Conservation (phyloP, 257 asterid genomes). For the Paraleonurus japonicus region DNA sequence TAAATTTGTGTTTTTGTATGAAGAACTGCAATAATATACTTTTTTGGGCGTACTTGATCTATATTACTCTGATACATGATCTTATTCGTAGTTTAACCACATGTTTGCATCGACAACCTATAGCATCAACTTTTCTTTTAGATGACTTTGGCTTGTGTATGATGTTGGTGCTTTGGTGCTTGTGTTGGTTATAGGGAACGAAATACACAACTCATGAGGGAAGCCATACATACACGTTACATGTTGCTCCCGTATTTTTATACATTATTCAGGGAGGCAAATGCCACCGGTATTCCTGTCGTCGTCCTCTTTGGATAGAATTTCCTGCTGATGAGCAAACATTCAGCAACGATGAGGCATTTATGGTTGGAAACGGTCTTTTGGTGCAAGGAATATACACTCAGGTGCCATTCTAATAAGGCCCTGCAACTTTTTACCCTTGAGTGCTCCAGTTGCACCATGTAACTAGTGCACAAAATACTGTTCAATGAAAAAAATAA, state of each 20-base stretch:
- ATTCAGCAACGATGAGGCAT: conserved; percentile 86
- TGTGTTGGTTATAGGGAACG: conserved; percentile 60
- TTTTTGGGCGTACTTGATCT: background rate
- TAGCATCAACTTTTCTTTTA: background rate
- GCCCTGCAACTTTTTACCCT: background rate
- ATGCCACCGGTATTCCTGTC: conserved; percentile 79
- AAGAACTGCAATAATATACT: background rate
- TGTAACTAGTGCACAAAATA: too few relatives aligned
- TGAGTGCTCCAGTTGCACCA: too few relatives aligned
- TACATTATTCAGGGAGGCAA: conserved; percentile 95
- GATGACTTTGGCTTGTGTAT: conserved; percentile 12
- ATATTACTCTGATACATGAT: background rate
- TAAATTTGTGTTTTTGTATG: background rate
- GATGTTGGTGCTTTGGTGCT: conserved; percentile 6
- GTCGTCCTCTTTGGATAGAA: conserved; percentile 99
- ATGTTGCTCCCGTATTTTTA: conserved; percentile 90
- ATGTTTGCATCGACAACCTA: background rate
- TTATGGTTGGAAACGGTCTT: conserved; percentile 90
- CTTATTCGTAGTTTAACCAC: background rate
- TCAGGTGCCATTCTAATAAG: conserved; percentile 46
- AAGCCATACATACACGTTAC: conserved; percentile 84
- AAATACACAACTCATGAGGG: conserved; percentile 74
- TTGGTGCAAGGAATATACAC: conserved; percentile 95
- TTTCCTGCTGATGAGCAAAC: conserved; percentile 85
- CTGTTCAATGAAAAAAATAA: too few relatives aligned